Base-by-base conservation (phyloP, 371 early-diverging fungal genomes). In the Zopfochytrium polystomum region DNA sequence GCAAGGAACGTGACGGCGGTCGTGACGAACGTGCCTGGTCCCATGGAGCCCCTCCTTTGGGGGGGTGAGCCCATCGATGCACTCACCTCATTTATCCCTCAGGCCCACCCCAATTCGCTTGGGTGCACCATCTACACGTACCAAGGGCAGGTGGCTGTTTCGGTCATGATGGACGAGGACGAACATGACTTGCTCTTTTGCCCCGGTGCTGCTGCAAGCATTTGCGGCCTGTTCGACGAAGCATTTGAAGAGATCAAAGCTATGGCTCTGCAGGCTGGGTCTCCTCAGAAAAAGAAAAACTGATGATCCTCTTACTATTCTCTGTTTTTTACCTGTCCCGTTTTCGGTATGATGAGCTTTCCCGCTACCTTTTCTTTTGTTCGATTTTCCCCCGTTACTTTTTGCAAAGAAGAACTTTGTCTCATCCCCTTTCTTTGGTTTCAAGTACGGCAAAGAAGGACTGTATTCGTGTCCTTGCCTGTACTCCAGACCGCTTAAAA, bases 11-110 rank as follows among this genome's bases (percentile, higher is more conserved):
- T 70, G 25, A 54, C 56, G n/a, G 65, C 62, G 13, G 70, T 65
- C 15, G 47, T 64, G 1, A 65, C 70, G 45, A 70, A 70, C 52
- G 70, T 70, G 26, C 70, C 70, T 20, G 69, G 69, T 0, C 65
- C 69, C 33, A 44, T 26, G 47, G 31, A 23, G 18, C 34, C 52
- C 18, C 7, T 70, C 20, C 31, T 30, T 11, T 65, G 65, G 70
- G 65, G 51, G 52, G 29, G 46, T 15, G 42, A 62, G 18, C 38
- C 44, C 5, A 65, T 70, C 55, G 9, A 55, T 13, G 33, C 23
- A 31, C 57, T 62, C 53, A 52, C 61, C 15, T 66, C 65, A 11
- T 58, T 65, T 48, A 70, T 70, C 51, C 70, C 70, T 2, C 65
- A 65, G 46, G 57, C 70, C 18, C 25, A 38, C 52, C 59, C 62